Evolutionary conservation across 208 protist species (phyloP).

Genomic region (Trypanosoma rangeli): DNA sequence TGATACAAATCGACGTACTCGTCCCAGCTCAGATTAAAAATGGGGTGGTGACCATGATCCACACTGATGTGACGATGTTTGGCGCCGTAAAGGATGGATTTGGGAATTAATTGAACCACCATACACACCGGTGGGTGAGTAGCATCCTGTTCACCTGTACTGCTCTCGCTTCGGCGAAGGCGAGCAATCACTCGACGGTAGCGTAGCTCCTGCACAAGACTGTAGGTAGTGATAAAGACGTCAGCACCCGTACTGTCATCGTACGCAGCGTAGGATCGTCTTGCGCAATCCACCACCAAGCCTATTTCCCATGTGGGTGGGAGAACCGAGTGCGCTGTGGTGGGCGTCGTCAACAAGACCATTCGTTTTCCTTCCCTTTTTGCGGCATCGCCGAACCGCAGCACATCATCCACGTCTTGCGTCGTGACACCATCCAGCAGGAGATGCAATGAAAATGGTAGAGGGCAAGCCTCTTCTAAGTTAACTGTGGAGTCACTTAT

Average conservation of each 20-base stretch:
- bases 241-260: slow-evolving; percentile 50
- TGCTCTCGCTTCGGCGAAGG: neutral
- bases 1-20: slow-evolving; percentile 76
- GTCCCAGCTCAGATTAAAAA: slow-evolving; percentile 68
- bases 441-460: slow-evolving; percentile 23
- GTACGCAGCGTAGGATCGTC: slow-evolving; percentile 42
- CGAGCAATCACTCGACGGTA: slow-evolving; percentile 55
- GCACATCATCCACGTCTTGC: slow-evolving; percentile 5
- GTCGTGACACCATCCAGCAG: slow-evolving; percentile 14
- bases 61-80: slow-evolving; percentile 66
- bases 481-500: slow-evolving; percentile 14
- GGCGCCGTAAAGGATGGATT: slow-evolving; percentile 70
- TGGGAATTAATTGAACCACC: slow-evolving; percentile 83
- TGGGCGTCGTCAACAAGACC: slow-evolving; percentile 59
- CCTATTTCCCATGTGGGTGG: slow-evolving; percentile 59
- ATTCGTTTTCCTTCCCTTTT: slow-evolving; percentile 25
- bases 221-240: slow-evolving; percentile 53
- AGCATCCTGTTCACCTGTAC: neutral
- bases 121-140: slow-evolving; percentile 30
- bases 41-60: slow-evolving; percentile 62
- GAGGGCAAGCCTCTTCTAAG: slow-evolving; percentile 14
- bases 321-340: slow-evolving; percentile 67
- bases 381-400: slow-evolving; percentile 14
- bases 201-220: slow-evolving; percentile 48
- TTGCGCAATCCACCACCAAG: slow-evolving; percentile 80